Evolutionary conservation across 2,329 filamentous ascomycete species (phyloP), one percentile per base, ranked within the genome.

Genomic region (Amphichorda felina): DNA sequence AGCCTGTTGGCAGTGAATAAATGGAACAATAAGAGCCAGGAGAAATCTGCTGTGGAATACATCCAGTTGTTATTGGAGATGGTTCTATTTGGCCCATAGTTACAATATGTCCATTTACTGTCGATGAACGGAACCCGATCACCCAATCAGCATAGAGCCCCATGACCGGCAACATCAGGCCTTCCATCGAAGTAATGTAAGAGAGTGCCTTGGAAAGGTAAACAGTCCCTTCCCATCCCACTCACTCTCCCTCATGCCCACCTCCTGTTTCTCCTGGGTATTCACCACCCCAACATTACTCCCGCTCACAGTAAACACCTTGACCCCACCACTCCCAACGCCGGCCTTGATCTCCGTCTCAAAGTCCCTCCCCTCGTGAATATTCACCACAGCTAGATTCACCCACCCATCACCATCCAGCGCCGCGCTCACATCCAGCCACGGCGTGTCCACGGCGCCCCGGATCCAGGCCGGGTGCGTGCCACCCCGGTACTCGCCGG

Each of bases 341-440:
- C 61, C 63, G 4, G 46, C 48, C 0, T 39, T 34, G 14, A 75
- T 51, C 30, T 70, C 61, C 0, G 72, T 72, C 41, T 70, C 64
- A 36, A 79, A 76, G 38, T 67, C 71, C 41, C 68, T 63, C 8
- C 67, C 64, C 41, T 80, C 74, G 40, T 69, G 65, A 21, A 85
- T 68, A 51, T 91, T 91, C 13, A 86, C 80, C 1, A 88, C 82
- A 3, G 72, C 81, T 42, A 89, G 45, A 42, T 66, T 80, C 1
- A 80, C 63, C 35, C 62, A 69, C 0, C 80, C 81, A 18, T 64
- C 74, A 25, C 51, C 66, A 31, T 67, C 63, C 5, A 79, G 45
- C 2, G 68, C 61, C 2, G 77, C 79, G 42, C 75, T 79, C 18
- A 79, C 76, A 50, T 84, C 80, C 38, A 85, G 53, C 63, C 72